Base-by-base conservation (phyloP, 805 yeast genomes). In the Candida railenensis region DNA sequence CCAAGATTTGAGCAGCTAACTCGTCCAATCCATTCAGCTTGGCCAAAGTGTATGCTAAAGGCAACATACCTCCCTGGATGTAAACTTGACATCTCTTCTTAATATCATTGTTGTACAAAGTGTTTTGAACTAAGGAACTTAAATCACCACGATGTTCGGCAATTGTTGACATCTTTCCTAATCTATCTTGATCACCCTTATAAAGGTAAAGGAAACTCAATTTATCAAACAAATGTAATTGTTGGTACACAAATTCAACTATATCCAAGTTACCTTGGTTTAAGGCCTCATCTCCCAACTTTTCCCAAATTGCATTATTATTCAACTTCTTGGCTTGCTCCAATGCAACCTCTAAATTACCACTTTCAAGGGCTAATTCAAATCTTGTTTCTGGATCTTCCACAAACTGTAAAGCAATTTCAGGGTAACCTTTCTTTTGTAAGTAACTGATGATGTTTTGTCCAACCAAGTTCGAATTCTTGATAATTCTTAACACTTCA, bases 371-470 rank as follows among this genome's bases (percentile, higher is more conserved):
- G 20, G 99, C 97, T 57, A 94, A 77, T 57, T 94, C 99, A 59
- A 94, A 92, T 67, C 96, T 82, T 37, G 97, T 89, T 65, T 91
- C 96, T 4, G 98, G 86, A 64, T 94, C 99, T 68, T 90, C 87
- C 45, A 94, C 99, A 62, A 94, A 95, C 67, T 92, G 97, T 51
- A 94, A 77, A 2, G 99, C 99, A 66, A 94, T 84, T 69, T 94
- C 99, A 22, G 99, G 98, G 64, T 86, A 92, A 2, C 99, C 99
- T 62, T 89, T 82, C 73, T 91, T 86, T 66, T 94, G 96, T 59
- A 94, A 77, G 65, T 92, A 94, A 3, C 95, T 94, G 64, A 94
- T 91, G 62, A 94, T 94, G 65, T 91, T 89, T 73, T 95, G 97
- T 53, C 99, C 99, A 44, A 94, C 99, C 61, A 94, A 77, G 59